Evolutionary conservation across 495 filamentous ascomycete genomes (phyloP), one percentile per base, ranked within the genome.

Genomic region (Neurospora discreta): DNA sequence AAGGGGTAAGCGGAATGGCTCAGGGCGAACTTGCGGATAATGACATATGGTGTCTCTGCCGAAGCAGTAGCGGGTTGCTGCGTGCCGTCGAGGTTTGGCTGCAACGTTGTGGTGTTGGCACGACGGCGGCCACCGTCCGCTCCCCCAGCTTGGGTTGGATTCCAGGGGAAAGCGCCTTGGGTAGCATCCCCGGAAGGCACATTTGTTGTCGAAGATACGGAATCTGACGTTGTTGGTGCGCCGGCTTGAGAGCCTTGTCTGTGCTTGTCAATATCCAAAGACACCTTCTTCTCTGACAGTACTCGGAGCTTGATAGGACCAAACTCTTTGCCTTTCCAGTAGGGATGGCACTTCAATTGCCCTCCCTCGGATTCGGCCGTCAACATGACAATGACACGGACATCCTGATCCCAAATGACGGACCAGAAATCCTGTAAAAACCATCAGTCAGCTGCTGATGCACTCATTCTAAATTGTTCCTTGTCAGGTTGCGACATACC

Each of bases 351-450:
- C 80, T 98, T 99, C 20, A 95, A 84, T 76, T 97, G 96, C 9
- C 96, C 95, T 36, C 95, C 92, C 84, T 99, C 95, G 33, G 90
- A 84, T 79, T 99, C 95, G n/a, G 95, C 95, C 4, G 95, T 98
- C 71, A 99, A 85, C 87, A 97, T 97, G 73, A 99, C 94, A 70
- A 99, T 88, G 39, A 98, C 92, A 70, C 94, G 90, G 33, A 96
- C 89, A 78, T 98, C 94, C 82, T 98, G 91, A 77, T 98, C 95
- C 95, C 95, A 99, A 60, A 98, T 86, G 26, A 98, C 90, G 65
- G 92, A 93, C 95, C 95, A 99, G 77, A 99, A 99, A 81, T 99
- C 95, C 95, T 97, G 80, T 46, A 65, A 65, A 65, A 26, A 39
- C 10, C n/a, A n/a, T 30, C 33, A 36, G 78, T 89, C 78, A 89